phyloP scores from a whole-genome alignment of 1,284 basidiomycete genomes.

The Ganoderma meredithae region DNA sequence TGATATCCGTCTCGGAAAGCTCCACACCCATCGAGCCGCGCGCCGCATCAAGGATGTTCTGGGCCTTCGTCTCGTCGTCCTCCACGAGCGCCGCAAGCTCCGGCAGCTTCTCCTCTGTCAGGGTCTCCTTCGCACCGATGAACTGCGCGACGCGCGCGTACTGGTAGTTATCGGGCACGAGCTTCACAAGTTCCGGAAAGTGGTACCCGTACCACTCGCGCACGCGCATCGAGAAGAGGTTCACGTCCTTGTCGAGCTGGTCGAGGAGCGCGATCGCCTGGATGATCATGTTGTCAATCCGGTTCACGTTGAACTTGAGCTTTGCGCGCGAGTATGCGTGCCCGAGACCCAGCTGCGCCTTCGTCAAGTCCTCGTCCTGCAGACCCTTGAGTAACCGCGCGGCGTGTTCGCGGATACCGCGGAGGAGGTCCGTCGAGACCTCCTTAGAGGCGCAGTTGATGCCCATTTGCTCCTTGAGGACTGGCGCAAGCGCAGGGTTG shows the following conservation, averaged over 20 bases:
- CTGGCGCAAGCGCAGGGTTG: constrained; percentile 81
- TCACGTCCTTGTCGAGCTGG: constrained; percentile 99
- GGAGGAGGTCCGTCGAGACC: constrained; percentile 87
- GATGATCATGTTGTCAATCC: constrained; percentile 99
- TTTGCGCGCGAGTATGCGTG: constrained; percentile 99
- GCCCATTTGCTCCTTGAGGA: constrained; percentile 81
- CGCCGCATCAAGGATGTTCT: constrained; percentile 95
- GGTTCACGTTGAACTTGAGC: constrained; percentile 99
- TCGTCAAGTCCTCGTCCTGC: constrained; percentile 87
- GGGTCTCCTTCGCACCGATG: constrained; percentile 90
- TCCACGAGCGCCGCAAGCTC: constrained; percentile 87
- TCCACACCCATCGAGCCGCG: constrained; percentile 96
- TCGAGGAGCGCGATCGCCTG: constrained; percentile 98
- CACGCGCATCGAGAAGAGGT: constrained; percentile 98
- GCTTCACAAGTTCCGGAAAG: constrained; percentile 95
- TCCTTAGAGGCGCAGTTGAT: constrained; percentile 93
- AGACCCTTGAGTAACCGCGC: constrained; percentile 92
- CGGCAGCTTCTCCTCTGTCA: constrained; percentile 80
- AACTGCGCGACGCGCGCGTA: constrained; percentile 91
- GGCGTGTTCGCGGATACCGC: constrained; percentile 93
- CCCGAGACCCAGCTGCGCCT: constrained; percentile 96
- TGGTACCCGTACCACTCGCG: constrained; percentile 99
- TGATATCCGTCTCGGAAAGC: constrained; percentile 93
- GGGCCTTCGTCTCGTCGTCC: constrained; percentile 88
- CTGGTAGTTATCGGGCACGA: constrained; percentile 95